A percentile compares a stretch with the other conserved stretches of the same genome.
Conservation (phyloP, 352 stramenopile species). For the Peronospora farinosa region DNA sequence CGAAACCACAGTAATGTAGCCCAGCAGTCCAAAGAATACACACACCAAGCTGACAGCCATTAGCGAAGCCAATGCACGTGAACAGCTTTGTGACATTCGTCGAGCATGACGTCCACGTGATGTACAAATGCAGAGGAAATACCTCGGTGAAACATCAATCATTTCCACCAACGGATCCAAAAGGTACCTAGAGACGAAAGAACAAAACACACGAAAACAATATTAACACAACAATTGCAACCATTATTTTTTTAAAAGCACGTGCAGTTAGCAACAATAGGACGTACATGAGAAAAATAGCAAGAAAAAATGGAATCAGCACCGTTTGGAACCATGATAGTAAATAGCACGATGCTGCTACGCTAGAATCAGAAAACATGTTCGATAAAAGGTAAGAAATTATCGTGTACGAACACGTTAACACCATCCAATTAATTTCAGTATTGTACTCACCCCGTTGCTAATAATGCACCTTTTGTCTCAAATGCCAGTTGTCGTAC, state of each 20-base stretch:
- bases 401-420: not conserved
- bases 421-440: not conserved
- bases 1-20: conserved; percentile 85
- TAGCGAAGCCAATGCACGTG: conserved; percentile 72
- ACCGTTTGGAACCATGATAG: conserved; percentile 82
- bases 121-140: conserved; percentile 84
- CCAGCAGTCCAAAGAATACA: conserved; percentile 80
- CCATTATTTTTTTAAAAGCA: not conserved
- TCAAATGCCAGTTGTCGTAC: conserved; percentile 72
- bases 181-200: conserved; percentile 48
- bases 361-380: conserved; percentile 20
- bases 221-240: not conserved
- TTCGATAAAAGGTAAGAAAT: not conserved
- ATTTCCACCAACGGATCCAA: conserved; percentile 83
- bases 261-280: not conserved
- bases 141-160: conserved; percentile 82
- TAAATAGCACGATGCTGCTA: conserved; percentile 74
- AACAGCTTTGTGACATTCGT: conserved; percentile 73
- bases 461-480: conserved; percentile 75
- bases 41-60: conserved; percentile 81
- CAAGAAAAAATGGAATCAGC: conserved; percentile 83
- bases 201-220: not conserved
- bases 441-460: conserved; percentile 47
- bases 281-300: conserved; percentile 81
- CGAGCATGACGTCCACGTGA: conserved; percentile 64